These are phyloP conservation scores for Oryza longistaminata DNA, from an alignment of 176 grass and related monocot genomes.

Conservation along the genomic window DNA sequence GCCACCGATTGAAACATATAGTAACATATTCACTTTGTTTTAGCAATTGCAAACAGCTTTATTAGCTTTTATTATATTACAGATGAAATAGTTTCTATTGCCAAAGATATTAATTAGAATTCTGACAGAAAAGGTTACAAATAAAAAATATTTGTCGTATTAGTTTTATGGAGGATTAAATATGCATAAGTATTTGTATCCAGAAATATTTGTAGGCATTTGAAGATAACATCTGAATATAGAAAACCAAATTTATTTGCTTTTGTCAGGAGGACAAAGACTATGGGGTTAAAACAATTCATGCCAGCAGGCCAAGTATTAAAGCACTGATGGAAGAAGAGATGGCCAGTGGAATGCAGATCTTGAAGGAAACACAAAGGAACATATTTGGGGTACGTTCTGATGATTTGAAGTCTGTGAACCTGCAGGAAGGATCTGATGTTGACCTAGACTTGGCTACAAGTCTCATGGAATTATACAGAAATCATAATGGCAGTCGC, in stretches of 20 bases:
- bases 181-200: constrained; percentile 8
- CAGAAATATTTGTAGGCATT: constrained; percentile 1
- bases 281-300: constrained; percentile 26
- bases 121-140: background rate
- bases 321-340: constrained; percentile 92
- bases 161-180: background rate
- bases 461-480: constrained; percentile 63
- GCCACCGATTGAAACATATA: background rate
- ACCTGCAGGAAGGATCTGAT: constrained; percentile 49
- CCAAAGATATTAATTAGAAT: background rate
- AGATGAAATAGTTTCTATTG: background rate
- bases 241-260: background rate
- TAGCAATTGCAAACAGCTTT: background rate
- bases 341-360: constrained; percentile 59
- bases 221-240: constrained; percentile 6
- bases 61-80: background rate
- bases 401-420: constrained; percentile 45
- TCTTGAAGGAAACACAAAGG: constrained; percentile 46
- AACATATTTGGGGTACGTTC: constrained; percentile 35
- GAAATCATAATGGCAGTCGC: constrained; percentile 40
- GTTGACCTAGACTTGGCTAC: constrained; percentile 63
- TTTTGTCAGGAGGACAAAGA: constrained; percentile 54
- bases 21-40: background rate
- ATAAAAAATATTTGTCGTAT: background rate
- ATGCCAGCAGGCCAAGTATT: constrained; percentile 64